phyloP scores from a whole-genome alignment of 2,329 filamentous ascomycete species.

The Hyphodiscus sp. region DNA sequence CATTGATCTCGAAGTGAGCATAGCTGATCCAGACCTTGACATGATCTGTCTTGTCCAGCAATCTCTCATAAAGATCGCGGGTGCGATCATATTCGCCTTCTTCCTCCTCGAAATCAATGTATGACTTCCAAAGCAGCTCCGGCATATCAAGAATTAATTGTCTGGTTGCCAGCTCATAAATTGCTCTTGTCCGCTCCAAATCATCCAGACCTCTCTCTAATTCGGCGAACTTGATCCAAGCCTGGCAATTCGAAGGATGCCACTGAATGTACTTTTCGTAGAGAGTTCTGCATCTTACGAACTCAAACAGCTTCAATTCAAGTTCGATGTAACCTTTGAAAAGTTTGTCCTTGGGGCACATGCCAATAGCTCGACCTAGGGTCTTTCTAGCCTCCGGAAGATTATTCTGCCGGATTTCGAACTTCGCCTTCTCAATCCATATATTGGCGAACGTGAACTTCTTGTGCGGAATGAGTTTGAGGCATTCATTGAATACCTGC shows the following conservation, averaged over 20 bases:
- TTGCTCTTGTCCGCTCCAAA: slow-evolving; percentile 76
- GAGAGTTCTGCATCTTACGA: slow-evolving; percentile 79
- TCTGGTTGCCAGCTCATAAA: slow-evolving; percentile 83
- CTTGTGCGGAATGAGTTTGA: slow-evolving; percentile 87
- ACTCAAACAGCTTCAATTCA: slow-evolving; percentile 91
- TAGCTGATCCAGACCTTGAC: slow-evolving; percentile 99
- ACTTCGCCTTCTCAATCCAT: slow-evolving; percentile 90
- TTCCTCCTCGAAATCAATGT: slow-evolving; percentile 97
- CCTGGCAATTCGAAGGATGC: slow-evolving; percentile 83
- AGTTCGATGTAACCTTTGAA: slow-evolving; percentile 92
- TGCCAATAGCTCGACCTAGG: slow-evolving; percentile 81
- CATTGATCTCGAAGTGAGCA: slow-evolving; percentile 96
- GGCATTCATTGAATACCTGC: slow-evolving; percentile 84
- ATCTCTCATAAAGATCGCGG: slow-evolving; percentile 76
- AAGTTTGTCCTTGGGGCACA: slow-evolving; percentile 92
- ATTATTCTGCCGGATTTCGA: slow-evolving; percentile 83
- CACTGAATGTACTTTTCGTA: slow-evolving; percentile 93
- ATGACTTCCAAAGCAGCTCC: slow-evolving; percentile 94
- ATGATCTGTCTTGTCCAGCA: slow-evolving; percentile 92
- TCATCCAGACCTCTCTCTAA: slow-evolving; percentile 89
- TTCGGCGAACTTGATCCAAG: slow-evolving; percentile 95
- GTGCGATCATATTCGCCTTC: slow-evolving; percentile 85
- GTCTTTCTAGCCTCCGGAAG: slow-evolving; percentile 78
- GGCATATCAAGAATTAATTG: slow-evolving; percentile 92
- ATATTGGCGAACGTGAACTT: slow-evolving; percentile 97